phyloP scores from a whole-genome alignment of 306 rosid genomes.

The Macrotyloma uniflorum region DNA sequence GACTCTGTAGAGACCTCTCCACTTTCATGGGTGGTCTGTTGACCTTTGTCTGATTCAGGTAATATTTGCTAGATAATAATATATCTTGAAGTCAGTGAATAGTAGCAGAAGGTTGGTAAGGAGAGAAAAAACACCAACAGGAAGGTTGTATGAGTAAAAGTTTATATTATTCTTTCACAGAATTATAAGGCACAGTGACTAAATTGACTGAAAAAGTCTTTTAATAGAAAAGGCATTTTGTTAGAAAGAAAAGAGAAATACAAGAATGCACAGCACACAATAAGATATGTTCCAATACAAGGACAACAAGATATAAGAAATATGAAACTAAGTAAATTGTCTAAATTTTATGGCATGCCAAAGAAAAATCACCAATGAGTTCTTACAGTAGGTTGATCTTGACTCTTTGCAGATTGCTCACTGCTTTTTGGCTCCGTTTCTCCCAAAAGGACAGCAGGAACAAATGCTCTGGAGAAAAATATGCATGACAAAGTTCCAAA shows the following conservation, averaged over 20 bases:
- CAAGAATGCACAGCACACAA: conserved; percentile 20
- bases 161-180: conserved; percentile 14
- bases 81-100: conserved; percentile 38
- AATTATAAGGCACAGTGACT: background rate
- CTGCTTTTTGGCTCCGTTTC: conserved; percentile 80
- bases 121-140: background rate
- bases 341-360: background rate
- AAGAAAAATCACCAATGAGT: conserved; percentile 25
- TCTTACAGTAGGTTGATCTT: conserved; percentile 83
- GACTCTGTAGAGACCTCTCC: conserved; percentile 66
- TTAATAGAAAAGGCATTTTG: background rate
- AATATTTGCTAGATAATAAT: conserved; percentile 55
- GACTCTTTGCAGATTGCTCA: conserved; percentile 79
- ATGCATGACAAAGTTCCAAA: conserved; percentile 22
- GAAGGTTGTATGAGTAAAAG: background rate
- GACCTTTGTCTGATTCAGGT: conserved; percentile 79
- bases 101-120: conserved; percentile 20
- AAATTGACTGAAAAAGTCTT: conserved; percentile 4
- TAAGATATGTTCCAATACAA: too few relatives aligned
- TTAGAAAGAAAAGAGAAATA: background rate
- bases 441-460: conserved; percentile 98
- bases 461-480: conserved; percentile 80
- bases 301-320: conserved; percentile 3
- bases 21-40: conserved; percentile 54
- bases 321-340: background rate